phyloP scores from a whole-genome alignment of 2,329 filamentous ascomycete species.

The Emmonsia crescens region DNA sequence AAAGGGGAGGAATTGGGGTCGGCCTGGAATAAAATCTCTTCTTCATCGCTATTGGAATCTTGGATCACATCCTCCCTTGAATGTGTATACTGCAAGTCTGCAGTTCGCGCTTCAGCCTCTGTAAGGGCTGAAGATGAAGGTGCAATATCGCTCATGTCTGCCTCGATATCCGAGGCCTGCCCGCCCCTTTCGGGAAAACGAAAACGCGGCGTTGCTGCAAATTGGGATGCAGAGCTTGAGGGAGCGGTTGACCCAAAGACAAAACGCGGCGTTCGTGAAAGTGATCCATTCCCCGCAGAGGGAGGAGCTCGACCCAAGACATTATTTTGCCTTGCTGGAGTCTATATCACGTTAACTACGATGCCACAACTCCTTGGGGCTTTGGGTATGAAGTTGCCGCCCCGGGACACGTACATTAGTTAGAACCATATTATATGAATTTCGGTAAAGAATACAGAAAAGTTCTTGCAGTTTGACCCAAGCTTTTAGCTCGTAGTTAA shows the following conservation, averaged over 20 bases:
- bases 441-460: background rate
- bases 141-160: background rate
- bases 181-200: slow-evolving; percentile 5
- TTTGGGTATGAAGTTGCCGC: background rate
- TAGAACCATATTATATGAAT: background rate
- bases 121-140: background rate
- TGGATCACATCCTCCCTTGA: background rate
- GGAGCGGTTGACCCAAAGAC: slow-evolving; percentile 10
- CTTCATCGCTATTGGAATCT: slow-evolving; percentile 5
- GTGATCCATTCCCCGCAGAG: background rate
- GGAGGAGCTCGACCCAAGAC: no score
- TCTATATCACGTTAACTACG: background rate
- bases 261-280: slow-evolving; percentile 9
- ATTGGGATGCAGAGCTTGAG: slow-evolving; percentile 7
- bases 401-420: background rate
- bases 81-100: background rate
- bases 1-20: background rate
- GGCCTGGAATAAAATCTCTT: background rate
- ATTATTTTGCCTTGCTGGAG: background rate
- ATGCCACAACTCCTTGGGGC: background rate
- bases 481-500: background rate
- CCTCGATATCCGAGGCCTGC: slow-evolving; percentile 3
- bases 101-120: background rate
- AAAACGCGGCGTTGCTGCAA: slow-evolving; percentile 14
- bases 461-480: background rate